Evolutionary conservation across 768 basidiomycete species (phyloP), one percentile per base, ranked within the genome.

Genomic region (Nidula microcarpa): DNA sequence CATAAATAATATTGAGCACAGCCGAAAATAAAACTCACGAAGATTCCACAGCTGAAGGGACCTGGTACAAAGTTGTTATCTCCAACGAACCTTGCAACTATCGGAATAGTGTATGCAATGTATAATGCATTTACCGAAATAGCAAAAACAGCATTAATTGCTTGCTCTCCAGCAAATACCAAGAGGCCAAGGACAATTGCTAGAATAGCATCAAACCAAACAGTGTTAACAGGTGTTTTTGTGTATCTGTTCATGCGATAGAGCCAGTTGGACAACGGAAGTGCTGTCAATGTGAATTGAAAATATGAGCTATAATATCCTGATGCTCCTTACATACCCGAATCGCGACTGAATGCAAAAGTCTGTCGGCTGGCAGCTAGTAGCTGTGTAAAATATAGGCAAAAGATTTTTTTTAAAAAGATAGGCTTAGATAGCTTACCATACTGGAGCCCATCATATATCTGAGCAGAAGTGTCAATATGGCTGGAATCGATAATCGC

Each of bases 321-420:
- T 3, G 23, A 30, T 30, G 23, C 23, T 30, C 23, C 10, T 39
- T 14, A 10, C 65, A 33, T 49, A 72, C 74, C 85, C 16, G 77
- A 78, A 60, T 90, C 87, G 1, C 87, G 77, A 23, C 84, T 78
- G 64, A 89, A 87, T 0, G 86, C 86, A 59, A 87, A 89, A 0
- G 79, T 81, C 64, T 90, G 87, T 4, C 87, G 78, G 61, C 65
- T 65, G 34, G 62, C 55, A 49, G 68, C 60, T 11, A 66, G 59
- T 3, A 69, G 58, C 68, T 70, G 23, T 2, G 23, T 30, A 33
- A 33, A 32, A 43, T 43, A 36, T 18, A 33, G 9, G 18, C 50
- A 17, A 46, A 33, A 13, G 45, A 36, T 3, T n/a, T n/a, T n/a
- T n/a, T n/a, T n/a, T n/a, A 30, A 30, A 30, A 30, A 30, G 23